These are phyloP conservation scores for Kluyveromyces lactis DNA, from an alignment of 805 yeast genomes.

Conservation along the genomic window DNA sequence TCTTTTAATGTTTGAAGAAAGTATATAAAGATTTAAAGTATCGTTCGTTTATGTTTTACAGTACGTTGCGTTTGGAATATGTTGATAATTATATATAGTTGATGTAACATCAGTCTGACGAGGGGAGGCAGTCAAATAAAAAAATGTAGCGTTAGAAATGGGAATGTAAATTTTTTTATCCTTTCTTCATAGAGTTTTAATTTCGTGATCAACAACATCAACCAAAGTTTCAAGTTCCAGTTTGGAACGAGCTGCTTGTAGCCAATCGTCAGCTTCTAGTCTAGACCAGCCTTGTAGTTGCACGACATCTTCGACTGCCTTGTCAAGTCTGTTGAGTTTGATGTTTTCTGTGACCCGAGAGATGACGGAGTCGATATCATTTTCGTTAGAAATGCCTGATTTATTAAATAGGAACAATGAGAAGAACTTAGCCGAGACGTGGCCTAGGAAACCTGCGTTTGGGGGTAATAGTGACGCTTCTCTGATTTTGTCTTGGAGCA, in stretches of 20 bases:
- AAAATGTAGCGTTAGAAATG: no score
- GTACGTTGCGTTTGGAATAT: no score
- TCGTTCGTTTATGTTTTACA: no score
- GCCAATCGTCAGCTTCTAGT: slow-evolving; percentile 86
- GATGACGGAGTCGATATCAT: slow-evolving; percentile 80
- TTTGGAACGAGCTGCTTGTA: slow-evolving; percentile 79
- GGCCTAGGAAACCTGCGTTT: slow-evolving; percentile 92
- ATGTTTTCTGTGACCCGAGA: slow-evolving; percentile 77
- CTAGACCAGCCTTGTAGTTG: slow-evolving; percentile 89
- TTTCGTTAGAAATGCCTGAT: slow-evolving; percentile 69
- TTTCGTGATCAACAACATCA: slow-evolving; percentile 57
- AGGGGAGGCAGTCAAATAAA: no score
- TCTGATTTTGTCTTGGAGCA: slow-evolving; percentile 77
- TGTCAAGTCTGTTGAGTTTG: slow-evolving; percentile 66
- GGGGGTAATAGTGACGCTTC: slow-evolving; percentile 86
- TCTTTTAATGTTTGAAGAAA: no score
- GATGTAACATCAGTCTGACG: no score
- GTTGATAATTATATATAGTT: no score
- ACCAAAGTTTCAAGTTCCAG: slow-evolving; percentile 79
- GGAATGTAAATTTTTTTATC: no score
- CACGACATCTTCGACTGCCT: slow-evolving; percentile 89
- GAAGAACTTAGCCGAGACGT: slow-evolving; percentile 69
- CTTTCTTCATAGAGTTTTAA: slow-evolving; percentile 36
- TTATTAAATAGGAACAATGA: slow-evolving; percentile 71
- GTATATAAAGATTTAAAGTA: no score